Evolutionary conservation across 202 grass and related monocot species (phyloP).

Genomic region (Dendrocalamus latiflorus): DNA sequence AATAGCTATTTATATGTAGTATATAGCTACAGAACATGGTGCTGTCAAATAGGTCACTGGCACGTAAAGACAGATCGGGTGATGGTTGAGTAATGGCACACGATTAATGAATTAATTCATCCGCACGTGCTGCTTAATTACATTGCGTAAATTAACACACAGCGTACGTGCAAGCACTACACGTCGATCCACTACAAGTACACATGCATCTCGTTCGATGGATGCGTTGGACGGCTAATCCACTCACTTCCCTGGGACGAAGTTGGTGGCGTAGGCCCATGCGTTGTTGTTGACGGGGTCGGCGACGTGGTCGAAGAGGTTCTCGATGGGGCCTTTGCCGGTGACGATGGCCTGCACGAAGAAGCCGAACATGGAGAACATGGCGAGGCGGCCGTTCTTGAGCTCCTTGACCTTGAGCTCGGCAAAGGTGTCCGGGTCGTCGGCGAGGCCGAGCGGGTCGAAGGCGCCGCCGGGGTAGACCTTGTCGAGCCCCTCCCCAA

Average conservation of each 20-base stretch:
- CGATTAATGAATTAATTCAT: background rate
- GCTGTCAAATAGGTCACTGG: no score
- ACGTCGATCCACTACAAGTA: slow-evolving; percentile 12
- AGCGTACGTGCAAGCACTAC: background rate
- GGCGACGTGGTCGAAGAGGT: slow-evolving; percentile 63
- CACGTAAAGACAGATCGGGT: background rate
- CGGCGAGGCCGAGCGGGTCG: slow-evolving; percentile 77
- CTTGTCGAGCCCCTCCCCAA: slow-evolving; percentile 69
- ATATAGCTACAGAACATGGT: no score
- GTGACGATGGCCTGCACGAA: slow-evolving; percentile 86
- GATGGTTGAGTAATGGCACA: background rate
- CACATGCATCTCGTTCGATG: slow-evolving; percentile 1
- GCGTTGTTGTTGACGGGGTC: slow-evolving; percentile 60
- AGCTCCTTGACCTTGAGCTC: slow-evolving; percentile 90
- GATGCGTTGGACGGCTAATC: background rate
- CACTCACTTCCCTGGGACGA: slow-evolving; percentile 62
- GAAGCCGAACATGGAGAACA: slow-evolving; percentile 91
- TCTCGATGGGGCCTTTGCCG: slow-evolving; percentile 74
- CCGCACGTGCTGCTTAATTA: background rate
- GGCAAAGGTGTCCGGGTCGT: slow-evolving; percentile 63
- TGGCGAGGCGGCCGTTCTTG: slow-evolving; percentile 82
- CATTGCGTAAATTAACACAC: background rate
- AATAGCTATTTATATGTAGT: no score
- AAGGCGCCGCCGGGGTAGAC: slow-evolving; percentile 83
- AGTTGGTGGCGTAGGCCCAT: slow-evolving; percentile 59